Evolutionary conservation across 1,284 basidiomycete species (phyloP), one percentile per base, ranked within the genome.

Genomic region (Rhodotorula sp.): DNA sequence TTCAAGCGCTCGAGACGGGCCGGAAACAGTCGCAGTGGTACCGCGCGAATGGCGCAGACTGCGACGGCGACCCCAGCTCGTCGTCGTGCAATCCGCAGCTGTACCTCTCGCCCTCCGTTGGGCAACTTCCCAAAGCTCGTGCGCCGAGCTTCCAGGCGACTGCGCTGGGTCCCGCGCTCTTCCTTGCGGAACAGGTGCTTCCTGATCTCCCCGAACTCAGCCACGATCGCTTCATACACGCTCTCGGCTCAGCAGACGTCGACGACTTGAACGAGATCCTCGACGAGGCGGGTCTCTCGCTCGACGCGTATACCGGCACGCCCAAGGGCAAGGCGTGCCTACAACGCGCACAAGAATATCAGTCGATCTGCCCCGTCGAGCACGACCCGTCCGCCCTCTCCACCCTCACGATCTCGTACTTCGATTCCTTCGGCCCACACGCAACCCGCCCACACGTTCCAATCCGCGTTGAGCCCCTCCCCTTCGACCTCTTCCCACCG

Each of bases 401-500:
- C 58, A 31, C 51, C n/a, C 46, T 55, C 56, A 53, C 60, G 26
- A 20, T 47, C 34, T 30, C 40, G 26, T 56, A 47, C 59, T 34
- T 44, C 59, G 46, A 37, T 46, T 20, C 57, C 20, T 47, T 53
- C 44, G 22, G 37, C 16, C 50, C 61, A n/a, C 50, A 46, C 22
- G 37, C 56, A 4, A n/a, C 28, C 53, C 37, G 52, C 34, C 55
- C 62, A 8, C 58, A 65, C 40, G 31, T 30, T 1, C 47, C 61
- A 10, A 64, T 72, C 30, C 61, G 62, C 16, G 62, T 64, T 62
- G 66, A 67, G 26, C 40, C 67, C 1, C 64, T 76, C 28, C 72
- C 74, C 13, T 76, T 59, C 65, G 71, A 70, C 48, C 44, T 68
- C 28, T 76, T 76, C 61, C 74, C 74, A 24, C 72, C 74, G n/a